These are phyloP conservation scores for Beauveria sp. DNA, from an alignment of 2,329 filamentous ascomycete species.

Conservation along the genomic window DNA sequence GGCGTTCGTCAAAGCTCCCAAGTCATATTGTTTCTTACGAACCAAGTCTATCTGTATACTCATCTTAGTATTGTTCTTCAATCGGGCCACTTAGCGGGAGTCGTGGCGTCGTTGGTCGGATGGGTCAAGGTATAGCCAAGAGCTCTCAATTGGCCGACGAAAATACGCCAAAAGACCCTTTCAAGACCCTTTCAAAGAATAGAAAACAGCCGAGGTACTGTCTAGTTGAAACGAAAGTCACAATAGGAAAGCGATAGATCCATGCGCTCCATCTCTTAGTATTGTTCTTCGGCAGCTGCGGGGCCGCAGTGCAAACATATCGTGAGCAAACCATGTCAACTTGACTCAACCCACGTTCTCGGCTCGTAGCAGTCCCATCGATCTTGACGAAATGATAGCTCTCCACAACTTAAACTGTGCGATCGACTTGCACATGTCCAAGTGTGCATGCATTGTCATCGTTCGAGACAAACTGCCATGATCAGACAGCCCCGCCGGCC, in stretches of 20 bases:
- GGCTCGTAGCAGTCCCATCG: background rate
- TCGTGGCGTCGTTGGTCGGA: slow-evolving; percentile 12
- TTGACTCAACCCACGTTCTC: background rate
- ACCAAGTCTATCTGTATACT: slow-evolving; percentile 13
- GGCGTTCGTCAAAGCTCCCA: slow-evolving; percentile 20
- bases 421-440: background rate
- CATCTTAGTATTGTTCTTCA: slow-evolving; percentile 20
- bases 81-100: background rate
- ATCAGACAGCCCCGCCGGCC: background rate
- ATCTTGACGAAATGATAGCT: background rate
- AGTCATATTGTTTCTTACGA: slow-evolving; percentile 10
- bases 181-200: background rate
- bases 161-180: background rate
- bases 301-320: background rate
- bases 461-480: background rate
- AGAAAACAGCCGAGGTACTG: background rate
- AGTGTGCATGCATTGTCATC: background rate
- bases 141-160: background rate
- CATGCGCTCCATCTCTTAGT: slow-evolving; percentile 12
- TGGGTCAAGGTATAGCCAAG: background rate
- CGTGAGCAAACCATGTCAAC: background rate
- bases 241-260: background rate
- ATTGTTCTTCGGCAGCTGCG: slow-evolving; percentile 11
- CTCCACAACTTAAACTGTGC: background rate
- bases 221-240: background rate